Conservation (phyloP, 176 grass and related monocot genomes). For the Carex littledalei region DNA sequence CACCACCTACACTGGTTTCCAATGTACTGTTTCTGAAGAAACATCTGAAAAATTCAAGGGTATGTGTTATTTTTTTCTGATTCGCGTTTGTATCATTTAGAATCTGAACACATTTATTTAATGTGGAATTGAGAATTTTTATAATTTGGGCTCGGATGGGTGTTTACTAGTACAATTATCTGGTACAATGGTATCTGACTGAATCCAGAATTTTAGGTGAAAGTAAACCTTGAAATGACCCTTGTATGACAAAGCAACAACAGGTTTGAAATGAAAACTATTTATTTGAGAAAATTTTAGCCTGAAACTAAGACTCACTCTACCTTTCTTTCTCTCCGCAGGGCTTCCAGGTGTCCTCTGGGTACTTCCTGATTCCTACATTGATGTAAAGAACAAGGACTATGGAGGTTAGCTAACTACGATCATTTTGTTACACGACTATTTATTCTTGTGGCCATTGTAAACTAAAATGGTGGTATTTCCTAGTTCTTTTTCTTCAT, state of each 20-base stretch:
- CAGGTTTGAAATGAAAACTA: not conserved
- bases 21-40: slow-evolving; percentile 84
- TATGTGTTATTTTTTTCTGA: slow-evolving; percentile 17
- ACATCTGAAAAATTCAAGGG: slow-evolving; percentile 95
- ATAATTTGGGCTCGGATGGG: not conserved
- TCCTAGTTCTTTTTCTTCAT: not conserved
- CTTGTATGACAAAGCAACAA: not conserved
- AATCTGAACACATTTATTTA: not conserved
- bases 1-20: slow-evolving; percentile 86
- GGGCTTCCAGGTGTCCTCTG: slow-evolving; percentile 81
- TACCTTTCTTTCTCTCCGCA: not conserved
- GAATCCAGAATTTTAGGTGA: not conserved
- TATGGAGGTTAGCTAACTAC: slow-evolving; percentile 56
- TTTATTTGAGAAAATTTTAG: not conserved
- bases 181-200: not conserved
- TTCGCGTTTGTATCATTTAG: not conserved
- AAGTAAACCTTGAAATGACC: not conserved
- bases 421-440: not conserved
- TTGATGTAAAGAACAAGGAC: slow-evolving; percentile 94
- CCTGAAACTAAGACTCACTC: not conserved
- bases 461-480: not conserved
- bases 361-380: slow-evolving; percentile 94
- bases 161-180: not conserved
- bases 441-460: not conserved
- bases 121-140: not conserved